phyloP scores from a whole-genome alignment of 2,329 filamentous ascomycete species.

The Pseudogymnoascus sp. region DNA sequence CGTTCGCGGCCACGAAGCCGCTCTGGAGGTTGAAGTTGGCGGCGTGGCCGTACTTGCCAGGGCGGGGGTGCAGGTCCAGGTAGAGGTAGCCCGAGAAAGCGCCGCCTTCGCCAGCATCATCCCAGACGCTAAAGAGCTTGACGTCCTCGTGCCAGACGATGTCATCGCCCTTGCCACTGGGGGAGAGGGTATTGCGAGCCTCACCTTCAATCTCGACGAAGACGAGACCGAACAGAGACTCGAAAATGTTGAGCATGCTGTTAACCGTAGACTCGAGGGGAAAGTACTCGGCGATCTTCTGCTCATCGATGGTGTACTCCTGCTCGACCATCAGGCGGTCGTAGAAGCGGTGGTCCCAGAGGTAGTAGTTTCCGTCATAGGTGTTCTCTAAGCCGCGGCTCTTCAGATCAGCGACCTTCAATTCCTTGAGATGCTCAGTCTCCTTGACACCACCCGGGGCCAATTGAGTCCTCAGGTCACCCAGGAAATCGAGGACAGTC shows the following conservation, averaged over 20 bases:
- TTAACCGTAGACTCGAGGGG: slow-evolving; percentile 64
- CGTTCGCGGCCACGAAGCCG: slow-evolving; percentile 58
- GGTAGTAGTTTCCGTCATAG: slow-evolving; percentile 64
- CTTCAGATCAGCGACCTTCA: slow-evolving; percentile 65
- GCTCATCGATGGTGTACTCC: slow-evolving; percentile 72
- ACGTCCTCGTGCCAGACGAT: slow-evolving; percentile 79
- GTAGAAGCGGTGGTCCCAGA: slow-evolving; percentile 78
- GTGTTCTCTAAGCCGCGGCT: slow-evolving; percentile 43
- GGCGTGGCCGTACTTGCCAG: slow-evolving; percentile 77
- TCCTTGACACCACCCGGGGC: slow-evolving; percentile 63
- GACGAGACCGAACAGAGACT: slow-evolving; percentile 69
- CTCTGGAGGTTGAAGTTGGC: slow-evolving; percentile 79
- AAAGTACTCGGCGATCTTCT: slow-evolving; percentile 77
- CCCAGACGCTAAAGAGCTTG: slow-evolving; percentile 75
- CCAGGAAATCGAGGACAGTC: slow-evolving; percentile 65
- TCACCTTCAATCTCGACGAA: slow-evolving; percentile 65
- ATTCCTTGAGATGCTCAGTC: slow-evolving; percentile 57
- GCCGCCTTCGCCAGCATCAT: slow-evolving; percentile 61
- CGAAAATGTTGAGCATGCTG: slow-evolving; percentile 76
- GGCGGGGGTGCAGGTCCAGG: slow-evolving; percentile 69
- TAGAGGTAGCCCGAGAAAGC: slow-evolving; percentile 77
- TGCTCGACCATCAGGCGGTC: slow-evolving; percentile 72
- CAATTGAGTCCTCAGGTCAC: slow-evolving; percentile 59
- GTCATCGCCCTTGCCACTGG: slow-evolving; percentile 23
- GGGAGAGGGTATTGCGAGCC: slow-evolving; percentile 42